These are phyloP conservation scores for Dothistroma septosporum DNA, from an alignment of 2,329 filamentous ascomycete species.

Conservation along the genomic window DNA sequence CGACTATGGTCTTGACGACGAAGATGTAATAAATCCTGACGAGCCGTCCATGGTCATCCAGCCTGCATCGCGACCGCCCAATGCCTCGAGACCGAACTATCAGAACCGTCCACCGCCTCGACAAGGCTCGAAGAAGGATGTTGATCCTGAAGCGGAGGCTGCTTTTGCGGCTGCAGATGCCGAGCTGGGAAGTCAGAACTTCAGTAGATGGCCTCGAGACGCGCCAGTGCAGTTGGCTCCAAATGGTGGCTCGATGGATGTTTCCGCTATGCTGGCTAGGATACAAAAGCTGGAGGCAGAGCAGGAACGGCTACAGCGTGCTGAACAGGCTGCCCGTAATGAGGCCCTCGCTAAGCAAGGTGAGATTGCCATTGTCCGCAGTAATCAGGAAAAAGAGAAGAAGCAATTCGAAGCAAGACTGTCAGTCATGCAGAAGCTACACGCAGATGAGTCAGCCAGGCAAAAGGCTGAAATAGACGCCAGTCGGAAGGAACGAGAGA, in stretches of 20 bases:
- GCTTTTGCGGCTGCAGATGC: slow-evolving; percentile 34
- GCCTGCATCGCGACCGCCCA: slow-evolving; percentile 17
- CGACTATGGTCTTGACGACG: slow-evolving; percentile 46
- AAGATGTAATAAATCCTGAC: slow-evolving; percentile 45
- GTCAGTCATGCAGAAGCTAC: slow-evolving; percentile 57
- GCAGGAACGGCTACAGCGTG: slow-evolving; percentile 36
- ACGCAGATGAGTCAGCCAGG: slow-evolving; percentile 60
- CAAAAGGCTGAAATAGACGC: slow-evolving; percentile 62
- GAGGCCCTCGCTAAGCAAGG: slow-evolving; percentile 62
- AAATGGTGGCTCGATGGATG: slow-evolving; percentile 19
- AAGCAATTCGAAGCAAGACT: slow-evolving; percentile 63
- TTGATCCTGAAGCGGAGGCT: slow-evolving; percentile 30
- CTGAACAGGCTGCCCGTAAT: slow-evolving; percentile 42
- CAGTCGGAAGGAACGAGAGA: slow-evolving; percentile 61
- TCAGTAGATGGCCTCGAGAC: slow-evolving; percentile 23
- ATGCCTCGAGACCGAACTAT: slow-evolving; percentile 5
- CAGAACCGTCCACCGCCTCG: slow-evolving; percentile 3
- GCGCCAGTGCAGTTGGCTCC: slow-evolving; percentile 8
- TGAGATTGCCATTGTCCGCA: slow-evolving; percentile 70
- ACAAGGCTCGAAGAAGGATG: slow-evolving; percentile 11
- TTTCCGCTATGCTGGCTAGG: slow-evolving; percentile 38
- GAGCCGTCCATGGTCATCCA: slow-evolving; percentile 35
- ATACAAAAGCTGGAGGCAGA: slow-evolving; percentile 47
- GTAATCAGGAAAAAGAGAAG: slow-evolving; percentile 60
- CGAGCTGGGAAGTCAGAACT: slow-evolving; percentile 28